Base-by-base conservation (phyloP, 306 rosid species). In the Calophaca sinica region DNA sequence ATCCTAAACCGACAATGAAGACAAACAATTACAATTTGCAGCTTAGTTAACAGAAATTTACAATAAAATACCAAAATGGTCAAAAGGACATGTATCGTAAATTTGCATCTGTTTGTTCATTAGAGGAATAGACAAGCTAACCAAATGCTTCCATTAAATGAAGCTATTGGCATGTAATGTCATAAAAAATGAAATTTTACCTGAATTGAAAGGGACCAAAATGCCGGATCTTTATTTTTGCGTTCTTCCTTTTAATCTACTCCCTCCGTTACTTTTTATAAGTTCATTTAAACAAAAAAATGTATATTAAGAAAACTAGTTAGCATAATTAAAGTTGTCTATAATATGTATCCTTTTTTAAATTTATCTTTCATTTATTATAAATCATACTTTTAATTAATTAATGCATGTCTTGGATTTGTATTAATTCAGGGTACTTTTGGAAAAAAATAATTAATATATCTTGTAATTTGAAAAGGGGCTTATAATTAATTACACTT, bases 191-290 rank as follows among this genome's bases (percentile, higher is more conserved):
- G 81, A 83, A 57, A 39, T 70, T 79, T 36, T 70, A 83, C 60
- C 84, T 6, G 41, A 83, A 41, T 68, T 33, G 81, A 77, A 68
- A 77, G 74, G 68, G 75, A 61, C 80, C 73, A 75, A 15, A 52
- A 45, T 74, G n/a, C 33, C 14, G 50, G 0, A 35, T 9, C 26
- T 60, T 45, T 10, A 13, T 29, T 73, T 35, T 54, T 65, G 0
- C 66, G 10, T 10, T 57, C 68, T 42, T 79, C 15, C 29, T 68
- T 58, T 68, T 15, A 20, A 55, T 54, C 59, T 8, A n/a, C n/a
- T n/a, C n/a, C n/a, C n/a, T n/a, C n/a, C n/a, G n/a, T n/a, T n/a
- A n/a, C n/a, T n/a, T n/a, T n/a, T n/a, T n/a, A n/a, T n/a, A n/a
- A n/a, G n/a, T n/a, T n/a, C n/a, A n/a, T n/a, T n/a, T n/a, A n/a